These are phyloP conservation scores for Alternaria panax DNA, from an alignment of 2,329 filamentous ascomycete genomes.

Conservation along the genomic window DNA sequence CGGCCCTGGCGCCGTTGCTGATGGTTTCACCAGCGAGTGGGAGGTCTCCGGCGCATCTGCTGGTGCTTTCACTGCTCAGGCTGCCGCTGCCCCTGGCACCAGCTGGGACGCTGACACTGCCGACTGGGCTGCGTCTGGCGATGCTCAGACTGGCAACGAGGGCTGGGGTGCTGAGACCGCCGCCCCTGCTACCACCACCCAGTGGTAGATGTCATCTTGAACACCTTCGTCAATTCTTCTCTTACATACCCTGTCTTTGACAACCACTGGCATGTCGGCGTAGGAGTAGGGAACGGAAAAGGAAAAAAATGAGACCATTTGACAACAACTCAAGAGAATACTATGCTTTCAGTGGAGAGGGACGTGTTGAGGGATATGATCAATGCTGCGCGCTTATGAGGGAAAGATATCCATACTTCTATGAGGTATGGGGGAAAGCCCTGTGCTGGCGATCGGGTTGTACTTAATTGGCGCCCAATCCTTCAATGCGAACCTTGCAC, in stretches of 20 bases:
- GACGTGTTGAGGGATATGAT: conserved; percentile 39
- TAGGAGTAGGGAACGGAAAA: conserved; percentile 41
- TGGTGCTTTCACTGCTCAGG: conserved; percentile 64
- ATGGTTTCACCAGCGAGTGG: conserved; percentile 85
- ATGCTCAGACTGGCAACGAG: conserved; percentile 56
- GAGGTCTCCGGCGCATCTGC: conserved; percentile 74
- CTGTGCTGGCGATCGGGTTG: conserved; percentile 83
- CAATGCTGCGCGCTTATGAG: conserved; percentile 83
- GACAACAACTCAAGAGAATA: conserved; percentile 15
- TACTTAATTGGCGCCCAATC: conserved; percentile 83
- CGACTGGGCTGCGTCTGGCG: conserved; percentile 72
- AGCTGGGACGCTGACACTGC: conserved; percentile 70
- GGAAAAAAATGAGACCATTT: conserved; percentile 38
- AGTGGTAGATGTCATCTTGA: conserved; percentile 54
- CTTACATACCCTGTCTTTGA: conserved; percentile 48
- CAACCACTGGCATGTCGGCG: conserved; percentile 33
- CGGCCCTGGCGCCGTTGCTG: conserved; percentile 77
- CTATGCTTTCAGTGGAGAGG: conserved; percentile 18
- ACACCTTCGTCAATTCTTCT: conserved; percentile 22
- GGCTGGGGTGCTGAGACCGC: conserved; percentile 58
- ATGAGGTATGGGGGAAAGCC: conserved; percentile 84
- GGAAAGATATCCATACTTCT: conserved; percentile 90
- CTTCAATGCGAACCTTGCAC: conserved; percentile 37
- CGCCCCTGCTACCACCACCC: conserved; percentile 42
- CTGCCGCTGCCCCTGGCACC: conserved; percentile 68